A percentile compares a stretch with the other conserved stretches of the same genome.
These are phyloP conservation scores for Polygonum maritimum DNA, from an alignment of 148 eudicot genomes.

Conservation along the genomic window DNA sequence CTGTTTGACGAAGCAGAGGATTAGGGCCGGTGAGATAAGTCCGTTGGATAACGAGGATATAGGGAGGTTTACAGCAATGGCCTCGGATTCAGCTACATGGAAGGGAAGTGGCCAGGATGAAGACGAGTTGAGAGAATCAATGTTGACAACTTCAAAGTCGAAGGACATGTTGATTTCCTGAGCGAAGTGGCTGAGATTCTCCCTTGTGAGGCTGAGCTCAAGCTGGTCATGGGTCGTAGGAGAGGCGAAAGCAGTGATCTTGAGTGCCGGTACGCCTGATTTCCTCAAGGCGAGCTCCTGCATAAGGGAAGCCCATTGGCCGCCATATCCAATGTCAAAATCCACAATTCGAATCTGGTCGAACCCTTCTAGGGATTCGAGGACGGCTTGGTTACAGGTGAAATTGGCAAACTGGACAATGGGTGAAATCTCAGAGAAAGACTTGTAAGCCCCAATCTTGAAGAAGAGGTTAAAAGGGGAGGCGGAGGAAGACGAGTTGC, in stretches of 20 bases:
- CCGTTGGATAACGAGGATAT: conserved; percentile 39
- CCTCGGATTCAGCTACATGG: conserved; percentile 50
- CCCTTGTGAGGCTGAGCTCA: conserved; percentile 59
- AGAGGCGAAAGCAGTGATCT: conserved; percentile 70
- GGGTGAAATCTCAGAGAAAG: conserved; percentile 83
- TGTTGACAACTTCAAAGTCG: conserved; percentile 55
- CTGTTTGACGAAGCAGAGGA: conserved; percentile 66
- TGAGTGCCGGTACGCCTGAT: conserved; percentile 44
- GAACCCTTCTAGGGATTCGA: conserved; percentile 63
- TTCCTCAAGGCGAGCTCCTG: conserved; percentile 78
- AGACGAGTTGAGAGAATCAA: conserved; percentile 47
- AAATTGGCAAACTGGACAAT: conserved; percentile 70
- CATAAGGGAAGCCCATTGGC: conserved; percentile 93
- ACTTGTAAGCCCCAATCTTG: conserved; percentile 82
- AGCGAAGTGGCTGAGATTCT: conserved; percentile 76
- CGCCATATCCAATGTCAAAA: conserved; percentile 90
- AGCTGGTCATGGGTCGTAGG: conserved; percentile 43
- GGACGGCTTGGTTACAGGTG: conserved; percentile 75
- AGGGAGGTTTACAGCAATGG: conserved; percentile 76
- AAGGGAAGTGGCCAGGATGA: conserved; percentile 42
- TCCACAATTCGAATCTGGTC: conserved; percentile 62
- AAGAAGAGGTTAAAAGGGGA: conserved; percentile 63
- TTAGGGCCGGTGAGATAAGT: conserved; percentile 37
- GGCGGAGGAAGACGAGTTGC: not conserved
- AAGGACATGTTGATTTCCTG: conserved; percentile 58